These are phyloP conservation scores for Sugiyamaella valdiviana DNA, from an alignment of 805 yeast genomes.

Conservation along the genomic window DNA sequence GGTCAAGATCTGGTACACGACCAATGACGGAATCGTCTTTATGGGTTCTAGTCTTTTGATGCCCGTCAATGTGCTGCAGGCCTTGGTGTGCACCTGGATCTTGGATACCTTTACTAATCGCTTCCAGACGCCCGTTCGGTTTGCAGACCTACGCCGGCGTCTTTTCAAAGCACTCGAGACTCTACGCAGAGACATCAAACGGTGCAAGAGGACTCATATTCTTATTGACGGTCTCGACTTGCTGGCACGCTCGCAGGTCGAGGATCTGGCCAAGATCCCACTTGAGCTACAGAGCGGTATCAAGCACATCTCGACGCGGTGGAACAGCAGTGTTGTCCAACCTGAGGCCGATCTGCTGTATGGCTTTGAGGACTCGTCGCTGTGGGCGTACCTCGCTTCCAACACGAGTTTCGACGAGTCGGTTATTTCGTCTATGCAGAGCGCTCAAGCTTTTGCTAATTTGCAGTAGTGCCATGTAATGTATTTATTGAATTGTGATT, in stretches of 20 bases:
- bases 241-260: background rate
- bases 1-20: background rate
- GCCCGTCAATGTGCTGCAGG: background rate
- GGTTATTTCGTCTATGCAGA: background rate
- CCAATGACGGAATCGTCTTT: background rate
- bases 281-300: constrained; percentile 1
- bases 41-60: constrained; percentile 1
- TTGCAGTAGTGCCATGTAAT: background rate
- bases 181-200: constrained; percentile 2
- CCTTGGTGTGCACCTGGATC: constrained; percentile 1
- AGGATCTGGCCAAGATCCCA: background rate
- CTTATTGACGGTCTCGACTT: constrained; percentile 2
- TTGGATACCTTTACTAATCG: background rate
- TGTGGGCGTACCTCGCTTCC: constrained; percentile 1
- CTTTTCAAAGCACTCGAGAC: background rate
- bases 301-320: background rate
- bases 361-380: background rate
- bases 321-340: background rate
- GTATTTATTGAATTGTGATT: background rate
- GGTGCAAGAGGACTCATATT: constrained; percentile 2
- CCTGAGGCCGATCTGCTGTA: constrained; percentile 1
- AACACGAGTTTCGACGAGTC: background rate
- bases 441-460: background rate
- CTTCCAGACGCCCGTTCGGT: background rate
- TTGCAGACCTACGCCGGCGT: background rate